Percentiles rank a stretch among this genome's conserved stretches.
Evolutionary conservation across 2,329 filamentous ascomycete species (phyloP).

Genomic region (Coniella vitis): DNA sequence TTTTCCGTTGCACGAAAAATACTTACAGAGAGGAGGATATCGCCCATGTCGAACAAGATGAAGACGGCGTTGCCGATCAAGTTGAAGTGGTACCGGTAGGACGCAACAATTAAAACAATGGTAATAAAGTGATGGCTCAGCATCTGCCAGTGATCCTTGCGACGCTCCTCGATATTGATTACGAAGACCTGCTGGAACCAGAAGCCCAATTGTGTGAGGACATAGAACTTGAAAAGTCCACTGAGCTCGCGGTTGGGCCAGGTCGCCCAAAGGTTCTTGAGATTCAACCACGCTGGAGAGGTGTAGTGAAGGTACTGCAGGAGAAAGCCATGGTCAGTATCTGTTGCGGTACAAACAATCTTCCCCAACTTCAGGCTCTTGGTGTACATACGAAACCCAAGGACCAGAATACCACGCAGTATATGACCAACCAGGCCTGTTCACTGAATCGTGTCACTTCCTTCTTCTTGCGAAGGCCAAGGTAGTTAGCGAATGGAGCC

Average conservation of each 20-base stretch:
- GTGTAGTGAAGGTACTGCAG: conserved; percentile 70
- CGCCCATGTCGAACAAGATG: conserved; percentile 88
- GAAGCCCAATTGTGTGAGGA: conserved; percentile 83
- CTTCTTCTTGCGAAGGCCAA: conserved; percentile 71
- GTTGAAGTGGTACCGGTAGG: conserved; percentile 81
- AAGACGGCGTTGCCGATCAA: conserved; percentile 85
- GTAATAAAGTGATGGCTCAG: conserved; percentile 91
- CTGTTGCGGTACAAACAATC: not conserved
- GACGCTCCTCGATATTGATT: conserved; percentile 86
- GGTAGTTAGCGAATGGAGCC: conserved; percentile 64
- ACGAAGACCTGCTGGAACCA: conserved; percentile 93
- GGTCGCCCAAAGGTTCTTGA: conserved; percentile 72
- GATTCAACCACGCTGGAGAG: conserved; percentile 71
- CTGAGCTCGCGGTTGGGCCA: conserved; percentile 75
- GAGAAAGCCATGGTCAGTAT: conserved; percentile 7
- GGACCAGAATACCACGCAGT: conserved; percentile 75
- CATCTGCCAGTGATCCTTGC: conserved; percentile 97
- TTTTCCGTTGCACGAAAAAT: not conserved
- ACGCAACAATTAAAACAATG: conserved; percentile 68
- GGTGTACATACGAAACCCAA: conserved; percentile 65
- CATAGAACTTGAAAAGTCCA: conserved; percentile 78
- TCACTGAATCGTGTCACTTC: conserved; percentile 79
- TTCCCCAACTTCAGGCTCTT: not conserved
- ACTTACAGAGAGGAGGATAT: conserved; percentile 77
- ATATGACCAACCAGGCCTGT: conserved; percentile 85